Percentiles rank a stretch among this genome's conserved stretches.
Conservation (phyloP, 1,139 yeast species). For the Yamadazyma membranifaciens region DNA sequence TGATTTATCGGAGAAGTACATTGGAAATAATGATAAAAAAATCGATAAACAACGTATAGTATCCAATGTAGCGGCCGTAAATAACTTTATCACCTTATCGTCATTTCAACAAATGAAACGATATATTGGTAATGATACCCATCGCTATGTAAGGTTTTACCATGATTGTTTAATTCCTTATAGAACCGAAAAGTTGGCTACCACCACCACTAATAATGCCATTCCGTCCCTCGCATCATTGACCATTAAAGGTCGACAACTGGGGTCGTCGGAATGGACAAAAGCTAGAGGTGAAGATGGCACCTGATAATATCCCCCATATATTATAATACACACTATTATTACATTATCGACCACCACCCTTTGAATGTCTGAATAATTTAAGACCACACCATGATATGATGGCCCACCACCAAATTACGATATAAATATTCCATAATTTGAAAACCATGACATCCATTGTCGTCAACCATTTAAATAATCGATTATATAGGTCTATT, state of each 20-base stretch:
- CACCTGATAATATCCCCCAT: background rate
- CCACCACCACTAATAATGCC: background rate
- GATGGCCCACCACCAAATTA: conserved; percentile 76
- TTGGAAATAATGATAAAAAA: conserved; percentile 47
- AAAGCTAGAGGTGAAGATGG: conserved; percentile 76
- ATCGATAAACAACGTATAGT: conserved; percentile 50
- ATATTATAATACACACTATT: background rate
- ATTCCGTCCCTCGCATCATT: conserved; percentile 12
- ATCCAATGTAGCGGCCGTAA: conserved; percentile 37
- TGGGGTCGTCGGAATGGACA: conserved; percentile 80
- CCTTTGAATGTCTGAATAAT: conserved; percentile 72
- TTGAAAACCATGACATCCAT: conserved; percentile 50
- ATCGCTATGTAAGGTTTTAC: conserved; percentile 18
- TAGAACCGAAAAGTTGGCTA: conserved; percentile 19
- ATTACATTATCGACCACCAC: conserved; percentile 19
- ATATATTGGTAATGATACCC: background rate
- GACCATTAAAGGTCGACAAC: conserved; percentile 52
- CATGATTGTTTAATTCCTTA: conserved; percentile 24
- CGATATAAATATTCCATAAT: conserved; percentile 54
- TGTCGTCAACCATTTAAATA: conserved; percentile 4
- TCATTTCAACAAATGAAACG: conserved; percentile 32
- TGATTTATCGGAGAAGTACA: conserved; percentile 73
- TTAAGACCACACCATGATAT: conserved; percentile 78
- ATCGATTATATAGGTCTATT: no score
- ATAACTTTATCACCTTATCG: conserved; percentile 29